Evolutionary conservation across 78 protist genomes (phyloP).

Genomic region (Chrysochromulina tobinii): DNA sequence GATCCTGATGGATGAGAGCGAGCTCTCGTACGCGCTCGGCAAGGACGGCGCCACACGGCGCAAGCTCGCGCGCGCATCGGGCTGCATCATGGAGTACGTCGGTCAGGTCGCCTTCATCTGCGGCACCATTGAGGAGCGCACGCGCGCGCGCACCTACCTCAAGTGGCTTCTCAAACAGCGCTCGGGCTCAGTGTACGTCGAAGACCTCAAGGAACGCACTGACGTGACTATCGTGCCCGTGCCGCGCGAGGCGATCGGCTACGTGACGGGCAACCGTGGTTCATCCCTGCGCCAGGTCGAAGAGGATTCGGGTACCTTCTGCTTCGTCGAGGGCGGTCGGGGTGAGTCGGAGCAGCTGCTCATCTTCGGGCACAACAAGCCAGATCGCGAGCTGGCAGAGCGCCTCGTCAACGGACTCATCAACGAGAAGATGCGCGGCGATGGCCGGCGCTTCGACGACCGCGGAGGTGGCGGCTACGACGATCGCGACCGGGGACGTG

Average conservation of each 20-base stretch:
- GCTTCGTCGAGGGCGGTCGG: constrained; percentile 21
- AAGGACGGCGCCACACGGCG: constrained; percentile 19
- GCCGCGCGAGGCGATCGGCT: neutral
- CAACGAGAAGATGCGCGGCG: constrained; percentile 20
- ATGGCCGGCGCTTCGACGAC: neutral
- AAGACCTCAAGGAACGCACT: neutral
- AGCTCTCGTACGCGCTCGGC: constrained; percentile 33
- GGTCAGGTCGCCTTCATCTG: neutral
- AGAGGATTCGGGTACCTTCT: constrained; percentile 7
- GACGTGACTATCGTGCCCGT: neutral
- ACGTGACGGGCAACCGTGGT: constrained; percentile 14
- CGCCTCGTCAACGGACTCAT: neutral
- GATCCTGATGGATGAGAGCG: neutral
- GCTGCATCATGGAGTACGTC: constrained; percentile 2
- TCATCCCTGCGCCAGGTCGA: neutral
- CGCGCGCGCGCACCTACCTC: neutral
- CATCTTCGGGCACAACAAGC: neutral
- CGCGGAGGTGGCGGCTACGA: neutral
- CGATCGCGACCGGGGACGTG: neutral
- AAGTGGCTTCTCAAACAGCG: constrained; percentile 22
- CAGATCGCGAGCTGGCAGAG: neutral
- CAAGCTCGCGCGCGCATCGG: constrained; percentile 9
- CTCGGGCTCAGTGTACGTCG: neutral
- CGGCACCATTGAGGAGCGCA: neutral
- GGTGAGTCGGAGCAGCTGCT: neutral